phyloP scores from a whole-genome alignment of 1,284 basidiomycete species.

The Inonotus obliquus region DNA sequence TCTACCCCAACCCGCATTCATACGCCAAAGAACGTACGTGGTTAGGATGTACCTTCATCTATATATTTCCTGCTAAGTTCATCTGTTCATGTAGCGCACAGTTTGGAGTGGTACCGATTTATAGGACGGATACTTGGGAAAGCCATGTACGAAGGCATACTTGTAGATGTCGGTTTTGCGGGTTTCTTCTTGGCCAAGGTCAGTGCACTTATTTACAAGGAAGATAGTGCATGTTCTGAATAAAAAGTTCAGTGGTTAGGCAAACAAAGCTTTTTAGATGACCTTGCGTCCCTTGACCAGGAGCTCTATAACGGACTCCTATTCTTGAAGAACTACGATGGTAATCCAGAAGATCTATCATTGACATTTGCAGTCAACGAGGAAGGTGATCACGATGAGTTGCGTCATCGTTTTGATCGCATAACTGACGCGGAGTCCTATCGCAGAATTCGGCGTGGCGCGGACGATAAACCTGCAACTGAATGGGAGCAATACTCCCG shows the following conservation, averaged over 20 bases:
- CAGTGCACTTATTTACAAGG: constrained; percentile 24
- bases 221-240: constrained; percentile 23
- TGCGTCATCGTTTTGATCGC: not conserved
- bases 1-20: constrained; percentile 91
- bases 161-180: constrained; percentile 95
- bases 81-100: constrained; percentile 51
- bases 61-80: constrained; percentile 8
- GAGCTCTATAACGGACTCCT: constrained; percentile 92
- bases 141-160: constrained; percentile 94
- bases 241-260: constrained; percentile 68
- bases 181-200: constrained; percentile 93
- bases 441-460: constrained; percentile 80
- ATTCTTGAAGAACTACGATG: constrained; percentile 89
- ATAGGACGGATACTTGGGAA: constrained; percentile 93
- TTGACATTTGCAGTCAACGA: constrained; percentile 88
- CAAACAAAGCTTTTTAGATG: constrained; percentile 85
- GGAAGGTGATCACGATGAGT: constrained; percentile 54
- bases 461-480: constrained; percentile 79
- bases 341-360: constrained; percentile 87
- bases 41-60: not conserved
- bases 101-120: constrained; percentile 91
- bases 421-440: not conserved
- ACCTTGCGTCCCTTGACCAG: constrained; percentile 86
- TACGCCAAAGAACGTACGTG: constrained; percentile 80
- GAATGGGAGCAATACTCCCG: constrained; percentile 79